A percentile compares a stretch with the other conserved stretches of the same genome.
Evolutionary conservation across 176 grass and related monocot genomes (phyloP).

Genomic region (Themeda triandra): DNA sequence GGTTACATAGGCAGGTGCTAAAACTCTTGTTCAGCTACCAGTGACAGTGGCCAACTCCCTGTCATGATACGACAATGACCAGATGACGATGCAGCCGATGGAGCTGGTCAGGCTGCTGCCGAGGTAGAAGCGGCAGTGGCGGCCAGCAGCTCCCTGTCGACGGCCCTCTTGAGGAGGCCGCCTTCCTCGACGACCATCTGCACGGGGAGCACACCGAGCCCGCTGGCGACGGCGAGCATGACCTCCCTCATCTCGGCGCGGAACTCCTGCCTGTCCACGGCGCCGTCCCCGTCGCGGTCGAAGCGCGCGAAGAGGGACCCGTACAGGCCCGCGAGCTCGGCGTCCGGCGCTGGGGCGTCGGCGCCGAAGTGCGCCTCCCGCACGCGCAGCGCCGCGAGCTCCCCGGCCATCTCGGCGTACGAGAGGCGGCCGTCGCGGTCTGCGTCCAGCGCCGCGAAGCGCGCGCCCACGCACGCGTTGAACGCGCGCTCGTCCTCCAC

Average conservation of each 20-base stretch:
- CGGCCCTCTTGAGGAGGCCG: constrained; percentile 34
- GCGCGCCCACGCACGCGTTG: constrained; percentile 46
- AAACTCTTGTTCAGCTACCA: not conserved
- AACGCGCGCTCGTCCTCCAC: constrained; percentile 67
- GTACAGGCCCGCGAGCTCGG: constrained; percentile 47
- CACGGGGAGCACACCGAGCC: constrained; percentile 48
- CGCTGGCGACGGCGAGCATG: constrained; percentile 76
- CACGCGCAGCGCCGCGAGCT: constrained; percentile 61
- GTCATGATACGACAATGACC: too few species aligned
- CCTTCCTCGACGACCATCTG: constrained; percentile 58
- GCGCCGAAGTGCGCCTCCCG: constrained; percentile 55
- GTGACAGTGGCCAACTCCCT: not conserved
- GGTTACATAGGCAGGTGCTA: not conserved
- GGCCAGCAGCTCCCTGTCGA: constrained; percentile 21
- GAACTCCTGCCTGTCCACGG: constrained; percentile 59
- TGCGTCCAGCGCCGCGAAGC: constrained; percentile 52
- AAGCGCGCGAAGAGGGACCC: constrained; percentile 53
- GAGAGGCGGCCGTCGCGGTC: constrained; percentile 61
- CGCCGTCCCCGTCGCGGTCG: constrained; percentile 67
- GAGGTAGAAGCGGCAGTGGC: not conserved
- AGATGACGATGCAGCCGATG: not conserved
- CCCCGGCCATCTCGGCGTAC: constrained; percentile 58
- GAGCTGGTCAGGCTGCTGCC: not conserved
- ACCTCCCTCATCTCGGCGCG: constrained; percentile 80
- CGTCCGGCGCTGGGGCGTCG: constrained; percentile 32